A percentile compares a stretch with the other conserved stretches of the same genome.
Evolutionary conservation across 768 basidiomycete genomes (phyloP).

Genomic region (Russula olivacea): DNA sequence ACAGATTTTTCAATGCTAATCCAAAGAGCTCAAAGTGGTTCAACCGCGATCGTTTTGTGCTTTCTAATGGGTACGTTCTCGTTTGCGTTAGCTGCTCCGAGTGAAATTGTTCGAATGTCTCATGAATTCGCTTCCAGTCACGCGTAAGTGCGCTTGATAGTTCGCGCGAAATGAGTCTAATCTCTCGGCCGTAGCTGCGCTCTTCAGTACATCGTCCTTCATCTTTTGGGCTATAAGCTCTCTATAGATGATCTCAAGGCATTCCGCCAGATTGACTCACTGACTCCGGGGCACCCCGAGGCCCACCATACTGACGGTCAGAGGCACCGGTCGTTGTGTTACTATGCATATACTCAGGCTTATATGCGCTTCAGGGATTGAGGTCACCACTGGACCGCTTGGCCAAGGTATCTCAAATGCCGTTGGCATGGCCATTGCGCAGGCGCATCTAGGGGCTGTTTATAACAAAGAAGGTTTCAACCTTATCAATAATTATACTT

Average conservation of each 20-base stretch:
- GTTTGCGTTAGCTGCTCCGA: neutral
- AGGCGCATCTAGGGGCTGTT: conserved; percentile 83
- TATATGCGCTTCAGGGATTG: conserved; percentile 45
- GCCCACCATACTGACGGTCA: conserved; percentile 58
- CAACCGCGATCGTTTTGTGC: conserved; percentile 94
- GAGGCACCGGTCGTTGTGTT: conserved; percentile 7
- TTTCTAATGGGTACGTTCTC: conserved; percentile 79
- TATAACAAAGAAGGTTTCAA: conserved; percentile 85
- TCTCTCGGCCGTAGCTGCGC: conserved; percentile 58
- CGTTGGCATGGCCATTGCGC: conserved; percentile 89
- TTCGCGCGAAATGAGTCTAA: neutral
- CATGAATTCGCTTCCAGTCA: conserved; percentile 42
- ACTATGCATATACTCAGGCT: conserved; percentile 4
- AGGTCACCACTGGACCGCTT: conserved; percentile 94
- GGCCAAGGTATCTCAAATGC: conserved; percentile 93
- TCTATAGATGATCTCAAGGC: conserved; percentile 87
- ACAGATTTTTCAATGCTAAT: conserved; percentile 81
- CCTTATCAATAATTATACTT: conserved; percentile 82
- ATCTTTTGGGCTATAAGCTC: conserved; percentile 88
- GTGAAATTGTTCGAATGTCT: conserved; percentile 13
- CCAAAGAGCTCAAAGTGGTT: conserved; percentile 89
- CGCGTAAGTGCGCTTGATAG: conserved; percentile 50
- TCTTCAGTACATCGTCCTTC: conserved; percentile 87
- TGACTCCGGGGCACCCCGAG: conserved; percentile 94
- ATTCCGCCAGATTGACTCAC: conserved; percentile 87